Conservation (phyloP, 75 land plant species). For the Adiantum capillusveneris region DNA sequence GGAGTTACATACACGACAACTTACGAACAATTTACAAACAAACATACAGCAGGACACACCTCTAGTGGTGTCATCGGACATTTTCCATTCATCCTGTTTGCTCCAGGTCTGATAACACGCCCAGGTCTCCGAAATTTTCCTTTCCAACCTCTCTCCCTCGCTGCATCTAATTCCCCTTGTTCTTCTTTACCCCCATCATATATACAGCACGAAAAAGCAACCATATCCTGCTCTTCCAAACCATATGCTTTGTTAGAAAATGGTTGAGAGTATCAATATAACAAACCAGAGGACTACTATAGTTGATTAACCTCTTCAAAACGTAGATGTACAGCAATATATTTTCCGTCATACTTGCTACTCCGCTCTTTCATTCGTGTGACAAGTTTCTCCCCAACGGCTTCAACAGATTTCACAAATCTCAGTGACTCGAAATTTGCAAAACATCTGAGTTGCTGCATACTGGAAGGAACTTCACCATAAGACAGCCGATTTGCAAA, state of each 20-base stretch:
- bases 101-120: constrained; percentile 62
- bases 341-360: constrained; percentile 63
- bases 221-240: constrained; percentile 78
- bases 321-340: constrained; percentile 92
- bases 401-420: constrained; percentile 68
- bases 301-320: constrained; percentile 76
- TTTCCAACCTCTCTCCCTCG: constrained; percentile 84
- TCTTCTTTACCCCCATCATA: constrained; percentile 91
- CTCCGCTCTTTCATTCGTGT: constrained; percentile 74
- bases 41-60: constrained; percentile 39
- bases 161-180: constrained; percentile 65
- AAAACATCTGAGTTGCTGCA: constrained; percentile 87
- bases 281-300: too few relatives aligned
- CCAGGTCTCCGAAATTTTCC: constrained; percentile 82
- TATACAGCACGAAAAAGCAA: constrained; percentile 88
- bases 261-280: too few relatives aligned
- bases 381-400: constrained; percentile 52
- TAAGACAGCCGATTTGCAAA: constrained; percentile 92
- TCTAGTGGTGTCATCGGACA: constrained; percentile 94
- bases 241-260: too few relatives aligned
- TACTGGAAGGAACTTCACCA: constrained; percentile 57
- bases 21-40: too few relatives aligned
- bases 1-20: too few relatives aligned
- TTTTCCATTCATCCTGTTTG: constrained; percentile 70
- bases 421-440: constrained; percentile 88